Evolutionary conservation across 805 yeast species (phyloP).

Genomic region (Cyberlindnera suaveolens): DNA sequence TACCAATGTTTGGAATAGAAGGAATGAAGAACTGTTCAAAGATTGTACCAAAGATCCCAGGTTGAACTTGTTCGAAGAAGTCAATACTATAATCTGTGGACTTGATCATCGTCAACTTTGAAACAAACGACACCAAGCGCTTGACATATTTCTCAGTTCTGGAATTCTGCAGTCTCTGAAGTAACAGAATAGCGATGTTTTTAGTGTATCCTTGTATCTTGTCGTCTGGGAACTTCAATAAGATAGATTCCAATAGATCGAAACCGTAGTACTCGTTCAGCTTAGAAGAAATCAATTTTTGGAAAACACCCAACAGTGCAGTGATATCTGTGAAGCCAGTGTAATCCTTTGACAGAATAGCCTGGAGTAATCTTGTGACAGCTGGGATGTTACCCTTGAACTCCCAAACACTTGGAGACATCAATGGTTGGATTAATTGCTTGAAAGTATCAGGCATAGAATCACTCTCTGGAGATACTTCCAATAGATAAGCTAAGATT

Average conservation of each 20-base stretch:
- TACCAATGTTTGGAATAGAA: conserved; percentile 41
- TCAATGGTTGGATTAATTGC: conserved; percentile 68
- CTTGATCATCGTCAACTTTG: conserved; percentile 41
- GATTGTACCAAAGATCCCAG: conserved; percentile 45
- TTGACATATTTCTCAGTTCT: conserved; percentile 79
- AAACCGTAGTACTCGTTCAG: conserved; percentile 78
- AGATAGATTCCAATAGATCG: conserved; percentile 69
- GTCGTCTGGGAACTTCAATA: conserved; percentile 48
- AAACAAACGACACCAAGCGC: conserved; percentile 60
- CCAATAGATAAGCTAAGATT: conserved; percentile 74
- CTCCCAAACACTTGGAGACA: conserved; percentile 94
- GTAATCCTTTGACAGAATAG: conserved; percentile 44
- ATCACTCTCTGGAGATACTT: conserved; percentile 40
- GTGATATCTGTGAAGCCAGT: conserved; percentile 41
- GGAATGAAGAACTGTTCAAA: conserved; percentile 33
- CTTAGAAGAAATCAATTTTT: conserved; percentile 81
- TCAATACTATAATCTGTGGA: conserved; percentile 47
- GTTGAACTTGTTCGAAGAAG: conserved; percentile 71
- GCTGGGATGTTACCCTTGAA: conserved; percentile 91
- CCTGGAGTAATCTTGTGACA: conserved; percentile 68
- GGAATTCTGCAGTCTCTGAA: conserved; percentile 75
- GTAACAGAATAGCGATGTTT: conserved; percentile 67
- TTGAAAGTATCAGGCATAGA: conserved; percentile 60
- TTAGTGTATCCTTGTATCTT: conserved; percentile 49
- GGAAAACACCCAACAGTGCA: conserved; percentile 94